Percentiles rank a stretch among this genome's conserved stretches.
These are phyloP conservation scores for Marchantia paleacea DNA, from an alignment of 225 moss, liverwort and hornwort species.

Conservation along the genomic window DNA sequence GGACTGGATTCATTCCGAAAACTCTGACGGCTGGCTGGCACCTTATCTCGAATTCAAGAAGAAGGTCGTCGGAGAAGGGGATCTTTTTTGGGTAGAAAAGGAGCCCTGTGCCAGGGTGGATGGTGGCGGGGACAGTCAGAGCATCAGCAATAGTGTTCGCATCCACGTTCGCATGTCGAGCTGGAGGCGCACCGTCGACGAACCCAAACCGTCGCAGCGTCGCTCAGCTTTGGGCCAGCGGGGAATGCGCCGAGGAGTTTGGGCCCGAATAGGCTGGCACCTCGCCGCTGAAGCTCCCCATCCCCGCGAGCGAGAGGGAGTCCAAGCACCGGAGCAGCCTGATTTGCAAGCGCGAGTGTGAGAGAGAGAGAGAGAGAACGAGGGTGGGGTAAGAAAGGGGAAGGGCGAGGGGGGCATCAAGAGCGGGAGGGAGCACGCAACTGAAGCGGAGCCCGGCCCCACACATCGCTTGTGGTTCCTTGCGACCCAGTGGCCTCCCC, in stretches of 20 bases:
- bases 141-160: conserved; percentile 5
- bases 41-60: conserved; percentile 14
- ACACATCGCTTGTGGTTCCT: neutral
- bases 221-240: conserved; percentile 2
- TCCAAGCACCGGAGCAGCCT: neutral
- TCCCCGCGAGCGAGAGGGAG: neutral
- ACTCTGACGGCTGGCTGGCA: conserved; percentile 19
- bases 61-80: neutral
- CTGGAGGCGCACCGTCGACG: conserved; percentile 20
- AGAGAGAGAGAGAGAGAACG: neutral
- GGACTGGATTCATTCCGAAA: neutral
- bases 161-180: conserved; percentile 25
- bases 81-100: neutral
- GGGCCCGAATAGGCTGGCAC: conserved; percentile 8
- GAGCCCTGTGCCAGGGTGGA: conserved; percentile 19
- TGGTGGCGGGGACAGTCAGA: conserved; percentile 13
- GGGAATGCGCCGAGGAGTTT: conserved; percentile 15
- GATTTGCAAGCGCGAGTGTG: neutral
- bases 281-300: neutral
- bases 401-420: no score
- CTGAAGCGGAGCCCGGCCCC: conserved; percentile 1
- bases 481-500: conserved; percentile 16
- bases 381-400: neutral
- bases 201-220: neutral
- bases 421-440: conserved; percentile 21